Conservation (phyloP, 208 protist species). For the Acanthamoeba quina region DNA sequence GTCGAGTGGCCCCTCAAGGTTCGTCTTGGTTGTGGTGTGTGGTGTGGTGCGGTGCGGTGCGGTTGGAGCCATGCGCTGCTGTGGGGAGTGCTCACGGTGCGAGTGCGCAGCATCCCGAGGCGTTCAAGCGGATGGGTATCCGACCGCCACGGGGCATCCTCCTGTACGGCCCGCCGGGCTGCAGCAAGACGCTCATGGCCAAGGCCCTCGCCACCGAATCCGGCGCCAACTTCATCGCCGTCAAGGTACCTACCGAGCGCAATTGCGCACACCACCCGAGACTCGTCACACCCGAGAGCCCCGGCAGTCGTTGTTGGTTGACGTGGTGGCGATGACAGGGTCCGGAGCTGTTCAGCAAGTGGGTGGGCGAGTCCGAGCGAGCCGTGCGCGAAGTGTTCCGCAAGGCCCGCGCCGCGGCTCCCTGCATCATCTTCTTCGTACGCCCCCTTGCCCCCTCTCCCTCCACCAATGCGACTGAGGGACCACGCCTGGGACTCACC, state of each 20-base stretch:
- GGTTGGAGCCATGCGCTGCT: neutral
- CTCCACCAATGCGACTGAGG: slow-evolving; percentile 81
- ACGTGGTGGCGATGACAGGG: slow-evolving; percentile 67
- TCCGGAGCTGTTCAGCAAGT: slow-evolving; percentile 95
- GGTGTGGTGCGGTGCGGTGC: neutral
- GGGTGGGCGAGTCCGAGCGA: slow-evolving; percentile 96
- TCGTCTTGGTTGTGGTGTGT: neutral
- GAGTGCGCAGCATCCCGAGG: slow-evolving; percentile 89
- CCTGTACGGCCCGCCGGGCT: slow-evolving; percentile 96
- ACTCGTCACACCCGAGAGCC: neutral
- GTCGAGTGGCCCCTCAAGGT: slow-evolving; percentile 90
- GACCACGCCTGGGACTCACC: neutral
- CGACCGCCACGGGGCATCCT: slow-evolving; percentile 94
- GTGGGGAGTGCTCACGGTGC: slow-evolving; percentile 84
- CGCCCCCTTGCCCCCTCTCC: slow-evolving; percentile 57
- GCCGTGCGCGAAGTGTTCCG: slow-evolving; percentile 95
- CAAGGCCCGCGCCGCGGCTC: slow-evolving; percentile 92
- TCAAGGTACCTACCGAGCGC: slow-evolving; percentile 89
- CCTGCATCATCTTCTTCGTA: slow-evolving; percentile 97
- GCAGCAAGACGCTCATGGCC: slow-evolving; percentile 95
- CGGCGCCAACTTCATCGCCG: slow-evolving; percentile 93
- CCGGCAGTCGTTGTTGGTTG: no score
- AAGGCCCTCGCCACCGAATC: slow-evolving; percentile 93
- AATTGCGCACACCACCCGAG: neutral
- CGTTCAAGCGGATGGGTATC: slow-evolving; percentile 95